Evolutionary conservation across 805 yeast species (phyloP), one percentile per base, ranked within the genome.

Genomic region (Osmozyma mogii): DNA sequence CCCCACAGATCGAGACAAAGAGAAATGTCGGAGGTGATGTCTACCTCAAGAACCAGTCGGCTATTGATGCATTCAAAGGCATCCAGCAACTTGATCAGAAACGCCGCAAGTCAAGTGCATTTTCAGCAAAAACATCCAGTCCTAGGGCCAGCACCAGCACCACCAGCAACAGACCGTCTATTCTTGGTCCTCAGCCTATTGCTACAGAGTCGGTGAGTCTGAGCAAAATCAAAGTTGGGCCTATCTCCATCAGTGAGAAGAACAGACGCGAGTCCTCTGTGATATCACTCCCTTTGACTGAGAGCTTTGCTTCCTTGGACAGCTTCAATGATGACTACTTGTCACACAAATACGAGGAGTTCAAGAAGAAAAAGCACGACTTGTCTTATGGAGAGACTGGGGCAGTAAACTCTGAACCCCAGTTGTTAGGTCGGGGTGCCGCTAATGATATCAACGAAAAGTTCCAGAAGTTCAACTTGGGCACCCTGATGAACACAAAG

Each of bases 271-370:
- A 62, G 17, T 84, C 94, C 1, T 92, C 95, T 16, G 68, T 82
- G 25, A 76, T 79, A 32, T 70, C 78, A 16, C 58, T 80, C 22
- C 84, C 84, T 0, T 60, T 78, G 10, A 78, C 74, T 37, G 83
- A 82, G 24, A 78, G 87, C 37, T 80, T 79, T 61, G 89, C 89
- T 1, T 80, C 88, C 0, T 56, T 82, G 46, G 87, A 78, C 45
- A 75, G 87, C 48, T 68, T 72, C 35, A 76, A 78, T 46, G 69
- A 74, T 40, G 80, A 74, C 30, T 70, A 65, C 35, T 63, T 66
- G 36, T 65, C 56, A 30, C 38, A 49, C 33, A 58, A 57, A 36
- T 60, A 60, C 34, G 52, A 54, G 15, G 65, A 62, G 32, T 56
- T 40, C 40, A 30, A 38, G 17, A 49, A 38, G 31, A 37, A 35